A percentile compares a stretch with the other conserved stretches of the same genome.
Conservation (phyloP, 345 rosid genomes). For the Passiflora organensis region DNA sequence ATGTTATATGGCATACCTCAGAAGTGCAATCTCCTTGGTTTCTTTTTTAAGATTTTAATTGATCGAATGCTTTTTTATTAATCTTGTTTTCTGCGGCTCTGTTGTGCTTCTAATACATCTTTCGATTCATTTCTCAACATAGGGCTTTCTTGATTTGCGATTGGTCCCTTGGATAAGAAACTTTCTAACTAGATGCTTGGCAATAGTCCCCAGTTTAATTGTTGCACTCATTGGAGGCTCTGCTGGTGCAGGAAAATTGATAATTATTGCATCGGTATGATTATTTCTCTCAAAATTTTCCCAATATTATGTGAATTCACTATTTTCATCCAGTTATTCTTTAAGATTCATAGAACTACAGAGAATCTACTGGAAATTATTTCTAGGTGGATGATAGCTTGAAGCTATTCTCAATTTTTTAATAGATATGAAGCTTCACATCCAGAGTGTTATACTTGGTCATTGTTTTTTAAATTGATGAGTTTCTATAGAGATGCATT, state of each 20-base stretch:
- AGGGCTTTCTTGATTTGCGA: constrained; percentile 83
- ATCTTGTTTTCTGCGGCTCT: no score
- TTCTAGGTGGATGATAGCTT: no score
- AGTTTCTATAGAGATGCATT: no score
- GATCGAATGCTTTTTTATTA: no score
- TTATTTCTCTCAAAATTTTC: neutral
- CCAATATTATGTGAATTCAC: neutral
- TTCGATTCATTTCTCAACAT: constrained; percentile 4
- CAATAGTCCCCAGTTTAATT: constrained; percentile 86
- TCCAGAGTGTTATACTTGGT: no score
- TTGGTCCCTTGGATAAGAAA: constrained; percentile 81
- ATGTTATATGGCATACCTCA: no score
- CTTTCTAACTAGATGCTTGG: constrained; percentile 77
- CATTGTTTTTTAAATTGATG: no score
- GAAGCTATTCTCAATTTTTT: no score
- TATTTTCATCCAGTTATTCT: neutral
- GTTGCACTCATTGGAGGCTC: constrained; percentile 90
- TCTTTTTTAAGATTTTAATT: no score
- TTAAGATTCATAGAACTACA: neutral
- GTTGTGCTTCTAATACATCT: neutral
- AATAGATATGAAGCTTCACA: no score
- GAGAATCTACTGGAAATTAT: no score
- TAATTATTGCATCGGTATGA: constrained; percentile 86
- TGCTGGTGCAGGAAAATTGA: constrained; percentile 80
- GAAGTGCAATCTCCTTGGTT: no score